Percentiles rank a stretch among this genome's conserved stretches.
phyloP scores from a whole-genome alignment of 176 grass and related monocot genomes.

The Phragmites australis region DNA sequence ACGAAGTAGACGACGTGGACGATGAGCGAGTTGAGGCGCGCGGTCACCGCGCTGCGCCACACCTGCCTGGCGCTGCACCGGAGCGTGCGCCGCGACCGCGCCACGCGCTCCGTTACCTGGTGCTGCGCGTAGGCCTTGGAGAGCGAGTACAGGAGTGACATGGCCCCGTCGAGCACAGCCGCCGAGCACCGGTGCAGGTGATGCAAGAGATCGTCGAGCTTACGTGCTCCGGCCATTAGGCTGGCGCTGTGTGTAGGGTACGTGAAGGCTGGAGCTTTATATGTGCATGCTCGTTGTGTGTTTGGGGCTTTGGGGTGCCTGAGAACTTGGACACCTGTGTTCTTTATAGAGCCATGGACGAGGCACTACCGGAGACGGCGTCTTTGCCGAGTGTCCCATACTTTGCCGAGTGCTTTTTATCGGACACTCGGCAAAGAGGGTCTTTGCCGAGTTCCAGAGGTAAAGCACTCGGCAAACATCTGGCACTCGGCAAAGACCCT shows the following conservation, averaged over 20 bases:
- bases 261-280: background rate
- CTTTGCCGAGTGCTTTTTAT: no score
- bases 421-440: no score
- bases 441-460: no score
- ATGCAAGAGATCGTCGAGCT: background rate
- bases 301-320: background rate
- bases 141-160: background rate
- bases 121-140: conserved; percentile 30
- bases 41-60: background rate
- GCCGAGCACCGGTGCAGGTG: background rate
- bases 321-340: background rate
- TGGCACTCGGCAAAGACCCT: no score
- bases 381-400: no score
- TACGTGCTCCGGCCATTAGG: conserved; percentile 27
- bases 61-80: background rate
- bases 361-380: no score
- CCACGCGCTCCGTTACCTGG: conserved; percentile 34
- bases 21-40: conserved; percentile 10
- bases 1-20: conserved; percentile 51
- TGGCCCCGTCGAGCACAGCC: background rate
- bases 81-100: conserved; percentile 39
- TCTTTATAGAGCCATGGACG: no score
- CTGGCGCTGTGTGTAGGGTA: background rate
- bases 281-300: background rate
- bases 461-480: no score